Base-by-base conservation (phyloP, 371 early-diverging fungal species). In the Mortierella sp. region DNA sequence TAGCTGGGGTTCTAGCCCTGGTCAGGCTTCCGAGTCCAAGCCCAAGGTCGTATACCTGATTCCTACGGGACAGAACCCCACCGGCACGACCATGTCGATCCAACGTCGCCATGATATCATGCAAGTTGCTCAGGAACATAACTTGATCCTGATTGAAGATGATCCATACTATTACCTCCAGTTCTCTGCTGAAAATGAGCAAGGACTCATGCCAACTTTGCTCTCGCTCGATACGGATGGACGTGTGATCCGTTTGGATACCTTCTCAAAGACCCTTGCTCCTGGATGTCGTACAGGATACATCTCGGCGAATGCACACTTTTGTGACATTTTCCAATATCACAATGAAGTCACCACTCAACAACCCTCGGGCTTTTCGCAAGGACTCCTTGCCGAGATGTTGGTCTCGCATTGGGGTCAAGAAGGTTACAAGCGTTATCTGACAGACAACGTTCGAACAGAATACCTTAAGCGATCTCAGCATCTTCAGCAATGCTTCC, bases 151-250 rank as follows among this genome's bases (percentile, higher is more conserved):
- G 57, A 76, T 93, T 25, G 93, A 93, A 75, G 95, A 94, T 68
- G 95, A 94, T 74, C 93, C 95, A 29, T 94, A 93, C 65, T 93
- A 93, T 65, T 93, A 88, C 67, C 82, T 94, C 28, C 92, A 93
- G 70, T 84, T 87, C 88, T 62, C 61, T 37, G 62, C 53, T 87
- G 64, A 44, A 11, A 21, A 28, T 9, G 21, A 58, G 12, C 9
- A 23, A 18, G 70, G 67, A 18, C 70, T 53, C 62, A 57, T 83
- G 50, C 84, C 83, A 19, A 19, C 69, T 0, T 66, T 89, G 44
- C 37, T 84, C 1, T 92, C 93, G 4, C 73, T 96, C 80, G 95
- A 95, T 81, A 82, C 74, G 1, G 93, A 95, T 62, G 92, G 89
- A 6, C 87, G 95, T 57, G 95, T 96, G 3, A 83, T 96, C 23